Evolutionary conservation across 129 eudicot genomes (phyloP), one percentile per base, ranked within the genome.

Genomic region (Flaveria bidentis): DNA sequence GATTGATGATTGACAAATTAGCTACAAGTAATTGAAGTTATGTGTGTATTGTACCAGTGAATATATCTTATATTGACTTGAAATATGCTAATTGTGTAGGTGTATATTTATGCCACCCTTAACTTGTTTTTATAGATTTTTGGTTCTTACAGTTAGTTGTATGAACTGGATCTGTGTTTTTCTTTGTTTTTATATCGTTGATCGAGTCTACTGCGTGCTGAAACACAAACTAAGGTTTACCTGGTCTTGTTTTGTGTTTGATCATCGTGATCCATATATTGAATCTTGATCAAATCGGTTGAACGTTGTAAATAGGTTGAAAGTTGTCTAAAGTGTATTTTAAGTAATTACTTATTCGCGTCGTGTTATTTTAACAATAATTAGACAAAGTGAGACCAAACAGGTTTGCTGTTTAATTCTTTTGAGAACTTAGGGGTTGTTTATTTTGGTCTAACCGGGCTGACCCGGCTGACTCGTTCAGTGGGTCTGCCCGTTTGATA

Each of bases 161-260:
- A 68, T 44, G 57, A 45, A 68, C 20, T 45, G 56, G 45, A 68
- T 46, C 33, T 20, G 18, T 67, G 55, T 42, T 42, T 66, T 67
- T 18, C 50, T 67, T 5, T 53, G 61, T 17, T 67, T 67, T 6
- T 67, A 13, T 12, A 67, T 17, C 50, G 17, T 39, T 36, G 71
- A 8, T 65, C 16, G n/a, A 67, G 50, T 67, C 39, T 20, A 18
- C 18, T 44, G 55, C 26, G 42, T 67, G 20, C 45, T 42, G 4
- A 67, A 18, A 18, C 72, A 44, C 52, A 17, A 53, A 53, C 61
- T 16, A n/a, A 53, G 18, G 8, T 72, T 72, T 16, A 13, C 78
- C 69, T 60, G 25, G 60, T 61, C 46, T 42, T 74, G 58, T 44
- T 60, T 58, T 74, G 58, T 42, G 2, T 74, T 4, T 61, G 30